Base-by-base conservation (phyloP, 371 early-diverging fungal genomes). In the Lichtheimia hyalospora region DNA sequence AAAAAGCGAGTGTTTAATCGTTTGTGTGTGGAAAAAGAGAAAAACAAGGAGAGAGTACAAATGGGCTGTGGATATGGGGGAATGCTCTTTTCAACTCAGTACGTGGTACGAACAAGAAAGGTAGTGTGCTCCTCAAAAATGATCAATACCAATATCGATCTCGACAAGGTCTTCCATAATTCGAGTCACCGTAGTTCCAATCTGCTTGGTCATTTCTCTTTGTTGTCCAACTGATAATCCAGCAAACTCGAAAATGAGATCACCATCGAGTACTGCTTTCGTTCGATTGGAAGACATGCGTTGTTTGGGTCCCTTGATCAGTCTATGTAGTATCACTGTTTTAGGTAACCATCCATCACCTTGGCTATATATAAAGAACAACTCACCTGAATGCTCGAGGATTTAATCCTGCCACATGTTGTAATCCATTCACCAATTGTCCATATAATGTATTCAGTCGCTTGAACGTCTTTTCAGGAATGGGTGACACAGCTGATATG, bases 401-500 rank as follows among this genome's bases (percentile, higher is more conserved):
- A 67, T 99, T 97, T 39, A 99, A 70, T 10, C 96, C 97, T 6
- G 94, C 96, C 23, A 86, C 74, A 59, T 93, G 95, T 55, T 88
- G 91, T 0, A 93, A 55, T 20, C 86, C 82, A 61, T 88, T 91
- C 16, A 93, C 89, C 61, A 98, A 75, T 28, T 89, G 88, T 28
- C 91, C 85, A 58, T 87, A 89, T 16, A 96, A 57, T 3, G 87
- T 83, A 39, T 84, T 84, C 13, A 94, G 62, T 18, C 98, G 88
- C 70, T 95, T 96, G 74, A 89, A 98, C 13, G 88, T 83, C 70
- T 89, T 92, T 72, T 98, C 99, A 0, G 93, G 81, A 21, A 96
- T 83, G 15, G 97, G 94, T 0, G 90, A 73, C n/a, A 94, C 71
- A 51, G 87, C 75, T 3, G 73, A 72, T 21, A 96, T 72, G 7